Conservation (phyloP, 108 stramenopile genomes). For the Stephanodiscus minutulus region DNA sequence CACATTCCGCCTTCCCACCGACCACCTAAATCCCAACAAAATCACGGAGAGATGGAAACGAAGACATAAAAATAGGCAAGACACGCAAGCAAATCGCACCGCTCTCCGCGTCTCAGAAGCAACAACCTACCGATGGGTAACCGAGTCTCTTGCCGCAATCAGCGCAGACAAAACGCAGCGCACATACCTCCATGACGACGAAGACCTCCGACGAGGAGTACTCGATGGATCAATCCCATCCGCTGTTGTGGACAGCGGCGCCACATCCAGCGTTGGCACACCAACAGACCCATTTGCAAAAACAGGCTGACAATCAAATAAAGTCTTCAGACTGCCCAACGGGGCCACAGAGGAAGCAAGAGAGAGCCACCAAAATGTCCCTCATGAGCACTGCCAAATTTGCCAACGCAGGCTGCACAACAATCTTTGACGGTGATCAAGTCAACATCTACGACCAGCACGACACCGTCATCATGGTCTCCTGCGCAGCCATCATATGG, state of each 20-base stretch:
- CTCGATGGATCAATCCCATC: not conserved
- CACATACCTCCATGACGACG: not conserved
- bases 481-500: not conserved
- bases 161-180: too few relatives aligned
- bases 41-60: too few relatives aligned
- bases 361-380: not conserved
- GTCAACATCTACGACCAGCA: too few relatives aligned
- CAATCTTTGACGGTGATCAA: not conserved
- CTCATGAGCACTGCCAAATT: constrained; percentile 3
- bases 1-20: too few relatives aligned
- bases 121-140: too few relatives aligned
- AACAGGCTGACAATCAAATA: not conserved
- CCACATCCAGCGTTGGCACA: not conserved
- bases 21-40: too few relatives aligned
- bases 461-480: not conserved
- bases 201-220: not conserved
- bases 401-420: constrained; percentile 4
- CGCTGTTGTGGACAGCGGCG: not conserved
- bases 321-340: not conserved
- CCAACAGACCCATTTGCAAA: not conserved
- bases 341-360: not conserved
- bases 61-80: too few relatives aligned
- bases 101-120: too few relatives aligned
- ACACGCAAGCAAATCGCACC: too few relatives aligned
- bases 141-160: too few relatives aligned